Evolutionary conservation across 768 basidiomycete genomes (phyloP).

Genomic region (Termitomyces sp.): DNA sequence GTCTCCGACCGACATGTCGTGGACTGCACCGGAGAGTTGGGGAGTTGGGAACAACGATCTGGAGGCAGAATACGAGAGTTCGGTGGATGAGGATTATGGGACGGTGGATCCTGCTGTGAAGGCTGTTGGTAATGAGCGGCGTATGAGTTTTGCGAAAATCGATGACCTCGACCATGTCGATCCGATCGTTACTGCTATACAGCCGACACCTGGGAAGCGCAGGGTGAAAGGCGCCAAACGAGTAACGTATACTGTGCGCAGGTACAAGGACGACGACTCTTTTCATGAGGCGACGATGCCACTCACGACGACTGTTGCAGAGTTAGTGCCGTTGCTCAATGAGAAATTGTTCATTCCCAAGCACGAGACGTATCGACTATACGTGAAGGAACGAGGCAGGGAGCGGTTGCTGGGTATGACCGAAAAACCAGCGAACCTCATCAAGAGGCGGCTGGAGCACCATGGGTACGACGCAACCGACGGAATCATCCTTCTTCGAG

Average conservation of each 20-base stretch:
- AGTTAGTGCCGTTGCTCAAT: slow-evolving; percentile 60
- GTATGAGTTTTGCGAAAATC: slow-evolving; percentile 5
- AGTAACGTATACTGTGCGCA: slow-evolving; percentile 57
- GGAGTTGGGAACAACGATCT: slow-evolving; percentile 54
- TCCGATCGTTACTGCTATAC: background rate
- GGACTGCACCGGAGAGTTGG: slow-evolving; percentile 80
- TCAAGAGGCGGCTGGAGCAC: slow-evolving; percentile 78
- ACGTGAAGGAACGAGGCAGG: slow-evolving; percentile 72
- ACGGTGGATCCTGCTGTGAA: slow-evolving; percentile 2
- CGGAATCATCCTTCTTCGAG: slow-evolving; percentile 70
- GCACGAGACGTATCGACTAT: slow-evolving; percentile 64
- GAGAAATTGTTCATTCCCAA: slow-evolving; percentile 48
- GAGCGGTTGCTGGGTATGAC: slow-evolving; percentile 79
- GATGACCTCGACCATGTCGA: slow-evolving; percentile 1
- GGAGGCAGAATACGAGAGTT: slow-evolving; percentile 25
- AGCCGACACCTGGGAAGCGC: slow-evolving; percentile 1
- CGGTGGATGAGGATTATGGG: slow-evolving; percentile 20
- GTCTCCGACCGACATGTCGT: slow-evolving; percentile 23
- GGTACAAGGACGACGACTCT: slow-evolving; percentile 70
- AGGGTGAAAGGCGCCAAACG: slow-evolving; percentile 1
- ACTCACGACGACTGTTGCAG: slow-evolving; percentile 62
- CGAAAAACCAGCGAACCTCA: slow-evolving; percentile 83
- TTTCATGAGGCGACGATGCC: slow-evolving; percentile 69
- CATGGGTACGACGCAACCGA: slow-evolving; percentile 87
- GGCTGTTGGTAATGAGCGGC: slow-evolving; percentile 6